Conservation (phyloP, 495 filamentous ascomycete species). For the Hapsidospora chrysogenum region DNA sequence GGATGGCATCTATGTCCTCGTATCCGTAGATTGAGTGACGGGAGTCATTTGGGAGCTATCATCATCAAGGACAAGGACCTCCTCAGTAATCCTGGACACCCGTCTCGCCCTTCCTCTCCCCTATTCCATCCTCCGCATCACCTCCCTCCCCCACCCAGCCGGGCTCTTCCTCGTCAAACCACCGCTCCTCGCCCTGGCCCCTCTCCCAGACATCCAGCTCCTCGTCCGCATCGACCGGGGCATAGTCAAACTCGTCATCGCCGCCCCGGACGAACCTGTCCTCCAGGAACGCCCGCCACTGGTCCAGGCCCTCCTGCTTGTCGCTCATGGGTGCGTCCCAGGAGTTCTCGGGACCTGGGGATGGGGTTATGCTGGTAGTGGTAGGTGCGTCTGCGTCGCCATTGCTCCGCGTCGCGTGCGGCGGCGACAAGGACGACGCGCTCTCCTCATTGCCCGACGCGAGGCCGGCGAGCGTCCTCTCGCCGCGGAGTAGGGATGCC, state of each 20-base stretch:
- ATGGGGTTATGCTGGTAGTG: slow-evolving; percentile 35
- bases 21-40: too few relatives aligned
- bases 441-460: not conserved
- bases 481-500: slow-evolving; percentile 52
- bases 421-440: too few relatives aligned
- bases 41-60: too few relatives aligned
- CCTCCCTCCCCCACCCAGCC: slow-evolving; percentile 41
- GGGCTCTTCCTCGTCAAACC: slow-evolving; percentile 64
- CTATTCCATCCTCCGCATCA: too few relatives aligned
- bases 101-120: slow-evolving; percentile 57
- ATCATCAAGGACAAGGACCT: not conserved
- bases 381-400: not conserved
- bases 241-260: slow-evolving; percentile 66
- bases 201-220: slow-evolving; percentile 52
- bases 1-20: too few relatives aligned
- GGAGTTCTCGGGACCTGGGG: slow-evolving; percentile 36
- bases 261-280: slow-evolving; percentile 52
- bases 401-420: too few relatives aligned
- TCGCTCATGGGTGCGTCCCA: slow-evolving; percentile 37
- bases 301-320: slow-evolving; percentile 45
- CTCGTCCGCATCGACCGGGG: slow-evolving; percentile 47
- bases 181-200: slow-evolving; percentile 41
- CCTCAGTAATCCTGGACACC: slow-evolving; percentile 66
- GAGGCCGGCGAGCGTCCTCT: slow-evolving; percentile 42
- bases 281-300: slow-evolving; percentile 53